phyloP scores from a whole-genome alignment of 352 stramenopile species.

The Globisporangium sylvaticum region DNA sequence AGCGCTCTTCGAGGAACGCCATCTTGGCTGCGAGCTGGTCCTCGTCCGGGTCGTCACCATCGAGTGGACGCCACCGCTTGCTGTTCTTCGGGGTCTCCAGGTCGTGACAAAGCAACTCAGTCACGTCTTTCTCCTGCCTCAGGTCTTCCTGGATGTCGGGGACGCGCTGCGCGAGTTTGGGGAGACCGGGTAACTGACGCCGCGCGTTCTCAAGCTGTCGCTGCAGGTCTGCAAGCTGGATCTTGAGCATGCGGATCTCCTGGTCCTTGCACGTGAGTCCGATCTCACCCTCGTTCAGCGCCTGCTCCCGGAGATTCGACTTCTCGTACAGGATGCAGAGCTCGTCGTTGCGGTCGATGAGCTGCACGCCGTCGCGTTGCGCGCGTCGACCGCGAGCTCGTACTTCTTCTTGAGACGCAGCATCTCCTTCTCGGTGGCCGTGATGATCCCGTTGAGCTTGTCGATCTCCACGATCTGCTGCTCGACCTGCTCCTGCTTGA shows the following conservation, averaged over 20 bases:
- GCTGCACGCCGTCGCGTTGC: constrained; percentile 88
- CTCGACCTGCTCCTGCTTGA: constrained; percentile 90
- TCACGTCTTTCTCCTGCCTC: constrained; percentile 80
- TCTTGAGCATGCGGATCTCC: constrained; percentile 71
- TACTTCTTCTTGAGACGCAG: constrained; percentile 92
- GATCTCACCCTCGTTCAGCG: constrained; percentile 76
- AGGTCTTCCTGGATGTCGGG: constrained; percentile 80
- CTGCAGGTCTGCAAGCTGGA: constrained; percentile 69
- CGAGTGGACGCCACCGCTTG: constrained; percentile 84
- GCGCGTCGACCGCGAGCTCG: constrained; percentile 82
- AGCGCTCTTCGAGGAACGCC: constrained; percentile 78
- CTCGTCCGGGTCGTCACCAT: constrained; percentile 86
- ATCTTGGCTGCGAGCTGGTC: constrained; percentile 87
- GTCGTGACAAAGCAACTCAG: constrained; percentile 86
- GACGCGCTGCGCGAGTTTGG: constrained; percentile 78
- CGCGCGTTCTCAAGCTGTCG: constrained; percentile 71
- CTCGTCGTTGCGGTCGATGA: constrained; percentile 95
- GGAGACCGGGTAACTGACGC: constrained; percentile 71
- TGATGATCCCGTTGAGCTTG: constrained; percentile 93
- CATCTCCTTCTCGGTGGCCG: constrained; percentile 87
- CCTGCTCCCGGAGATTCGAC: constrained; percentile 86
- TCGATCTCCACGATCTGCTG: constrained; percentile 95
- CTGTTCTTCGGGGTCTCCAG: constrained; percentile 89
- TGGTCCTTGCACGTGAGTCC: constrained; percentile 80
- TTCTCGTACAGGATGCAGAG: constrained; percentile 95